Evolutionary conservation across 352 stramenopile genomes (phyloP), one percentile per base, ranked within the genome.

Genomic region (Phytophthora brassicae): DNA sequence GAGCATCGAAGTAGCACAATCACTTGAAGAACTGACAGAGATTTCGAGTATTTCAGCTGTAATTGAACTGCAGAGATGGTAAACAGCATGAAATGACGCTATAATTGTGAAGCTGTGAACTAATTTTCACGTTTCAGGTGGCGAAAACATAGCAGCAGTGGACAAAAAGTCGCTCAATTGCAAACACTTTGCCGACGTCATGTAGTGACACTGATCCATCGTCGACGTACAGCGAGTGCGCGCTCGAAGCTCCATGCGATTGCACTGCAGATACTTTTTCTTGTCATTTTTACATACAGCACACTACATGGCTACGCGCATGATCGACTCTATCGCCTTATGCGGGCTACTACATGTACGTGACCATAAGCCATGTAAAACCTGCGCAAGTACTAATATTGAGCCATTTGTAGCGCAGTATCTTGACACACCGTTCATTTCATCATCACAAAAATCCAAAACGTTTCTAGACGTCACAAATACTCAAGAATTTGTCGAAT

Each of bases 211-310:
- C 55, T 80, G 4, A 67, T 80, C 9, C 47, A 46, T 8, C 63
- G 47, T 20, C 70, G 72, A 45, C 75, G 75, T 17, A 60, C 64
- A 19, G 35, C 54, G 7, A 74, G 70, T 45, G 70, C 82, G 22
- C 70, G 72, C 29, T 58, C 62, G 49, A 84, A 84, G 48, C 66
- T 87, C 36, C 75, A 66, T 31, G 75, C 80, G 16, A 73, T 87
- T 47, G 38, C 68, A 48, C 39, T 85, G n/a, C 74, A 87, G 16
- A 31, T 73, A 13, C 28, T 79, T 42, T 87, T 82, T 47, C 60
- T 87, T 5, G 66, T 66, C 45, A 51, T 78, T 12, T 82, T 84
- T 50, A 72, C 69, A 0, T 55, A 64, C 26, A 80, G 63, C 38
- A 64, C 59, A 28, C 62, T 77, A 22, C 31, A 63, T 22, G 63